Percentiles rank a stretch among this genome's conserved stretches.
phyloP scores from a whole-genome alignment of 2,329 filamentous ascomycete genomes.

The Clathrospora elynae region DNA sequence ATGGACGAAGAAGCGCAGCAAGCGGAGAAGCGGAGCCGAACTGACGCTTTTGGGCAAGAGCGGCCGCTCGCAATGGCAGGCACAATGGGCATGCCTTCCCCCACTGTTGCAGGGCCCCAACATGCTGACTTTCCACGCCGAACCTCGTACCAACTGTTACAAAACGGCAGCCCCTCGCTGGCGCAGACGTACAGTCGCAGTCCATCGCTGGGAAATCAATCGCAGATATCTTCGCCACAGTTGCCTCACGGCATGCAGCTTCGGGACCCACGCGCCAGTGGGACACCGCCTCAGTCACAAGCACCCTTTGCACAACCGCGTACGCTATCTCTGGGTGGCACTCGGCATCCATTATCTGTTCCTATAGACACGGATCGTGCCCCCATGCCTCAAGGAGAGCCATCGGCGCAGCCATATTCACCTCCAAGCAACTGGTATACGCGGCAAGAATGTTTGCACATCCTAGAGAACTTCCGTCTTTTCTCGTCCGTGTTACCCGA shows the following conservation, averaged over 20 bases:
- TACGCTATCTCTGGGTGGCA: not conserved
- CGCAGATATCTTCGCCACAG: conserved; percentile 14
- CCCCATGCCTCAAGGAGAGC: not conserved
- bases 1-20: not conserved
- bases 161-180: conserved; percentile 9
- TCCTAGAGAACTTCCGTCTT: conserved; percentile 13
- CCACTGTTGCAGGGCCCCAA: not conserved
- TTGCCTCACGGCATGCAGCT: conserved; percentile 4
- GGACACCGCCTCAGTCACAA: conserved; percentile 12
- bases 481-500: not conserved
- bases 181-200: conserved; percentile 6
- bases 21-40: conserved; percentile 1
- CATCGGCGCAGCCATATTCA: not conserved
- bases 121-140: conserved; percentile 3
- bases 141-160: conserved; percentile 6
- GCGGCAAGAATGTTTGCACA: conserved; percentile 9
- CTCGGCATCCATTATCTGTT: not conserved
- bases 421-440: conserved; percentile 23
- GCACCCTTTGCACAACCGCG: conserved; percentile 4
- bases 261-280: conserved; percentile 1
- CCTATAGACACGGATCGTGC: not conserved
- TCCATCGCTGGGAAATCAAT: conserved; percentile 3
- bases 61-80: not conserved
- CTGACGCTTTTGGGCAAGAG: not conserved
- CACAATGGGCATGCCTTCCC: not conserved